Conservation (phyloP, 257 asterid species). For the Solanum virginianum region DNA sequence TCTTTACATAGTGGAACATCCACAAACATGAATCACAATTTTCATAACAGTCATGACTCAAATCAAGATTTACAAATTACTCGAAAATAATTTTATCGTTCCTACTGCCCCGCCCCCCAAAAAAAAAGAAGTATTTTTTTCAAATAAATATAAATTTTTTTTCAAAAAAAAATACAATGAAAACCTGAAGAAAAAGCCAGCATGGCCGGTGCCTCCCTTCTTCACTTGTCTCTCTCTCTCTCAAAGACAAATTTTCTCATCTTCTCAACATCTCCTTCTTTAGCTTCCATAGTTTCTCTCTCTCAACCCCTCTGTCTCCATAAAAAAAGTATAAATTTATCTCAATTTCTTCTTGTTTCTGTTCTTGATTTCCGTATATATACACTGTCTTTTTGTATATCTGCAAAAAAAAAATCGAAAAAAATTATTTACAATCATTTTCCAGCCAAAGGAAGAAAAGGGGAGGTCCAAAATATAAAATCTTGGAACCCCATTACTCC, state of each 20-base stretch:
- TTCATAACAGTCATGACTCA: too few relatives aligned
- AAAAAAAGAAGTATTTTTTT: too few relatives aligned
- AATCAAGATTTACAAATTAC: too few relatives aligned
- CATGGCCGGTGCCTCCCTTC: not conserved
- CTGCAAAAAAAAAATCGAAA: not conserved
- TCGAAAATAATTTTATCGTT: too few relatives aligned
- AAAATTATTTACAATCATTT: not conserved
- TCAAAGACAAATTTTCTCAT: not conserved
- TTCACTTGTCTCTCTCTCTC: not conserved
- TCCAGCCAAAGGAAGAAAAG: not conserved
- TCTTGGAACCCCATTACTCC: not conserved
- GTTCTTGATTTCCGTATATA: not conserved
- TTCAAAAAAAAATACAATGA: not conserved
- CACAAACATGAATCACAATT: too few relatives aligned
- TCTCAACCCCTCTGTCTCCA: not conserved
- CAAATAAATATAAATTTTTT: too few relatives aligned
- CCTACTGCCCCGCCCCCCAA: too few relatives aligned
- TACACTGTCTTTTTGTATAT: not conserved
- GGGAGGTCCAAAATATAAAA: not conserved
- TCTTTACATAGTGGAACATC: too few relatives aligned
- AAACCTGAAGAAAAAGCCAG: not conserved
- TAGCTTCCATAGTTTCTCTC: not conserved
- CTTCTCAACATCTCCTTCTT: not conserved
- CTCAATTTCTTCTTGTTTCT: not conserved
- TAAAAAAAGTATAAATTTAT: not conserved